Evolutionary conservation across 208 protist genomes (phyloP).

Genomic region (Leishmania guyanensis): DNA sequence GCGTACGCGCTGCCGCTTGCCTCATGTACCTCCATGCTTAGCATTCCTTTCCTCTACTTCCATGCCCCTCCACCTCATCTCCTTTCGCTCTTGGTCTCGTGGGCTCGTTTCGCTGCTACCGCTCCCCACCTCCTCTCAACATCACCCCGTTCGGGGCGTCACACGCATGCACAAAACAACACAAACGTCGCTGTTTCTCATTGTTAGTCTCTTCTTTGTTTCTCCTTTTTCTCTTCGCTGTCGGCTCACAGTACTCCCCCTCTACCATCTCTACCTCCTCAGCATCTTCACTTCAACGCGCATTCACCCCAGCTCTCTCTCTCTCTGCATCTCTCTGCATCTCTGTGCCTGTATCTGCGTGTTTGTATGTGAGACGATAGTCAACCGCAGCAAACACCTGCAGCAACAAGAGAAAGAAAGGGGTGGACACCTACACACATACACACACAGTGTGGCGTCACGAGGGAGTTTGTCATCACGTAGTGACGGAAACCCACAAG

Average conservation of each 20-base stretch:
- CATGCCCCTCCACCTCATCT: background rate
- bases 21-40: background rate
- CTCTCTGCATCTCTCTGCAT: background rate
- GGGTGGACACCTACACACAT: background rate
- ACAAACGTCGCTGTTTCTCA: background rate
- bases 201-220: background rate
- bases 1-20: background rate
- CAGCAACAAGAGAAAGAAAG: background rate
- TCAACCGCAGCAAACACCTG: background rate
- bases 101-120: background rate
- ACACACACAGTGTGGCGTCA: background rate
- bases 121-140: background rate
- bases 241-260: background rate
- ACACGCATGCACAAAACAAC: background rate
- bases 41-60: slow-evolving; percentile 1
- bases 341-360: background rate
- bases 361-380: background rate
- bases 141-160: background rate
- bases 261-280: background rate
- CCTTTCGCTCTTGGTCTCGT: slow-evolving; percentile 1
- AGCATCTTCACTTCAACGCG: background rate
- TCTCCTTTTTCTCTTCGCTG: background rate
- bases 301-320: background rate
- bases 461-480: background rate
- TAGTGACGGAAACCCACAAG: background rate